Evolutionary conservation across 306 rosid species (phyloP).

Genomic region (Cucurbita argyrosperma): DNA sequence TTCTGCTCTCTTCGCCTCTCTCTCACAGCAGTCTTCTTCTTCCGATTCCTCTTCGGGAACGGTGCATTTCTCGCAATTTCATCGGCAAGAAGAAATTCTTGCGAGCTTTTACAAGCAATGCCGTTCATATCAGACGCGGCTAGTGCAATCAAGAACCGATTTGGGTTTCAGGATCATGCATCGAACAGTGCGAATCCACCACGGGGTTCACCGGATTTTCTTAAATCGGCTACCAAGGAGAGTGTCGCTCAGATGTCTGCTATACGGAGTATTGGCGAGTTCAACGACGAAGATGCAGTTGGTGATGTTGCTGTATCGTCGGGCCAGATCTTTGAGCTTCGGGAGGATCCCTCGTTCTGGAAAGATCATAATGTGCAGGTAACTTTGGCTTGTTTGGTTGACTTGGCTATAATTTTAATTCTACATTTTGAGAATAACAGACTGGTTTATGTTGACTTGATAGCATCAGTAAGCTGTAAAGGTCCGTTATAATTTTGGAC

Average conservation of each 20-base stretch:
- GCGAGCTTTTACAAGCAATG: constrained; percentile 19
- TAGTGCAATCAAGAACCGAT: constrained; percentile 69
- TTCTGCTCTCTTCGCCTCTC: neutral
- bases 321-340: constrained; percentile 50
- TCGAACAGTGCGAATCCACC: constrained; percentile 25
- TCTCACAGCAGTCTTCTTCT: neutral
- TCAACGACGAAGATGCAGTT: constrained; percentile 30
- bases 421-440: neutral
- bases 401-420: neutral
- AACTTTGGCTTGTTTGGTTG: neutral
- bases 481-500: neutral
- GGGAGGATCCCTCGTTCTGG: constrained; percentile 91
- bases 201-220: constrained; percentile 55
- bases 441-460: neutral
- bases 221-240: constrained; percentile 43
- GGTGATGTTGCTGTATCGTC: constrained; percentile 26
- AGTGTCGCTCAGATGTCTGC: constrained; percentile 25
- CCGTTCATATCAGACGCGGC: constrained; percentile 76
- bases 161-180: constrained; percentile 64
- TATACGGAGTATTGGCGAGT: constrained; percentile 31
- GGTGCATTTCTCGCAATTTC: neutral
- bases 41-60: neutral
- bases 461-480: neutral
- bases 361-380: constrained; percentile 97
- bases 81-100: neutral